A percentile compares a stretch with the other conserved stretches of the same genome.
These are phyloP conservation scores for Cladophialophora chaetospira DNA, from an alignment of 2,329 filamentous ascomycete genomes.

Conservation along the genomic window DNA sequence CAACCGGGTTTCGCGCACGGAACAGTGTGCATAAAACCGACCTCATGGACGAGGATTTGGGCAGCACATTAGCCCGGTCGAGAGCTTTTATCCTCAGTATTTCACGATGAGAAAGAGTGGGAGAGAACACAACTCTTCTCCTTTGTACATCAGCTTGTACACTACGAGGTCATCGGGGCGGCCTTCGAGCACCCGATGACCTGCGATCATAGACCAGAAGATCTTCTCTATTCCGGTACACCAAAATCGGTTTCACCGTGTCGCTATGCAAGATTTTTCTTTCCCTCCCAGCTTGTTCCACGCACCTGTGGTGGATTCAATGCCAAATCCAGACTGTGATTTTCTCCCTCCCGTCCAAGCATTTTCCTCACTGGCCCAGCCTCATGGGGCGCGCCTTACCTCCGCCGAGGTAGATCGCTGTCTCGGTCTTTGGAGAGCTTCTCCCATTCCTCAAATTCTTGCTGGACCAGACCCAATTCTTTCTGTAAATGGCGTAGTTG, in stretches of 20 bases:
- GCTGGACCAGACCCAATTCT: constrained; percentile 60
- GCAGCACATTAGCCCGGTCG: too few relatives aligned
- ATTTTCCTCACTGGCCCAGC: background rate
- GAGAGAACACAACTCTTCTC: constrained; percentile 5
- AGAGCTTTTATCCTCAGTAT: too few relatives aligned
- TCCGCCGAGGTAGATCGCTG: constrained; percentile 24
- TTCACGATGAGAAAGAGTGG: background rate
- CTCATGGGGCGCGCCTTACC: constrained; percentile 7
- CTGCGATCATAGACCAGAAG: constrained; percentile 5
- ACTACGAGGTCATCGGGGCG: constrained; percentile 34
- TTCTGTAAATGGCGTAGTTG: constrained; percentile 61
- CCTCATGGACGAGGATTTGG: too few relatives aligned
- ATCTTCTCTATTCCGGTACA: constrained; percentile 19
- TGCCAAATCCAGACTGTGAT: background rate
- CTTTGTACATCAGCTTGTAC: constrained; percentile 32
- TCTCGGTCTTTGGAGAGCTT: constrained; percentile 32
- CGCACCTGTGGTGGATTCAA: background rate
- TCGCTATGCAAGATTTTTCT: constrained; percentile 26
- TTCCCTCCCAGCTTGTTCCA: background rate
- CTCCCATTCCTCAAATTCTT: constrained; percentile 62
- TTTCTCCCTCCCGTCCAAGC: too few relatives aligned
- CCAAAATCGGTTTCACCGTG: constrained; percentile 5
- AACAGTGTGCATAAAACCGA: too few relatives aligned
- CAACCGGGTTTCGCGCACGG: too few relatives aligned
- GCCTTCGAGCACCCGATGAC: background rate